Base-by-base conservation (phyloP, 495 filamentous ascomycete genomes). In the Aspergillus mulundensis region DNA sequence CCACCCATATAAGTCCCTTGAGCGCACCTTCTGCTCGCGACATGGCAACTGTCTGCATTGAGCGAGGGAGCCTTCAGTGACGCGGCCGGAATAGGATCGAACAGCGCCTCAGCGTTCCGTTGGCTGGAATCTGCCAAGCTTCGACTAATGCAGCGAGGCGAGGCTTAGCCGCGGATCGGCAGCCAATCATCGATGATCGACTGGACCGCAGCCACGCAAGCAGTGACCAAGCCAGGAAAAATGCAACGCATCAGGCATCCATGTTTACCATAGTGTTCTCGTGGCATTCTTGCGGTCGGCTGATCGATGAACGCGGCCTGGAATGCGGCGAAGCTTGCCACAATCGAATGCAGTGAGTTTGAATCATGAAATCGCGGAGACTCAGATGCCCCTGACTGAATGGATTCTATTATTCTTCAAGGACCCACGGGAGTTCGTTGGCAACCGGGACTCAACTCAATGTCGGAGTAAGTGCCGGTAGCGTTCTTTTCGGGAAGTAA, bases 101-200 rank as follows among this genome's bases (percentile, higher is more conserved):
- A 16, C 5, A 10, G 2, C 6, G 2, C 6, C 32, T 4, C 32
- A 36, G 32, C 32, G 32, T 36, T 36, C 32, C 12, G 32, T 36
- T 16, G 50, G 16, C 20, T 50, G 8, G 5, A 7, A 2, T 1
- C 4, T 16, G 63, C 57, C 63, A 65, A 65, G 63, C 63, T 65
- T 65, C 48, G 45, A 51, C 59, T 65, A 65, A 58, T 58, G 57
- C 59, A 53, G 50, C 47, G 36, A 49, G 40, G 39, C 30, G 56
- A 50, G 56, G 54, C 54, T 57, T 62, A 58, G 53, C 50, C 54
- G 28, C 8, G 11, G 21, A 24, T 36, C 7, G 20, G 8, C 10
- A 23, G 30, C 56, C 56, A 58, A 58, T 58, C 19, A 50, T 23
- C 18, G 24, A 1, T 0, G 1, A 30, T 36, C 7, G 7, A 20